Percentiles rank a stretch among this genome's conserved stretches.
Evolutionary conservation across 306 rosid genomes (phyloP).

Genomic region (Fragaria nilgerrensis): DNA sequence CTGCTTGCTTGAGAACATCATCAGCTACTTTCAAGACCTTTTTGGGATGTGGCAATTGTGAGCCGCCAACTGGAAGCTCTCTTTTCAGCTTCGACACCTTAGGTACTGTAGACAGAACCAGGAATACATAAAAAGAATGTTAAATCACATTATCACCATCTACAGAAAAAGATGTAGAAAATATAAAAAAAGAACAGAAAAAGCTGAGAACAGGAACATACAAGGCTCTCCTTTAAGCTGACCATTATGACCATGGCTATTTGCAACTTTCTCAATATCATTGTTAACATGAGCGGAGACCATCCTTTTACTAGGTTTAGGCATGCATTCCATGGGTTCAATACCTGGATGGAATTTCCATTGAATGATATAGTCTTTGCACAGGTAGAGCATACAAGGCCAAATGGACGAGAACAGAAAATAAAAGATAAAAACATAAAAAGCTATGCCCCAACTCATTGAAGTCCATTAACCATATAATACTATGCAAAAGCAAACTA

Average conservation of each 20-base stretch:
- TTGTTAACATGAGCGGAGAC: slow-evolving; percentile 17
- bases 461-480: neutral
- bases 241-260: slow-evolving; percentile 30
- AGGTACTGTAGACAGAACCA: slow-evolving; percentile 42
- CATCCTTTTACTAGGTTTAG: slow-evolving; percentile 34
- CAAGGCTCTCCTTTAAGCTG: slow-evolving; percentile 33
- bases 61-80: slow-evolving; percentile 43
- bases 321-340: slow-evolving; percentile 20
- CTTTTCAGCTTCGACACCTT: slow-evolving; percentile 61
- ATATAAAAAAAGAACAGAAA: neutral
- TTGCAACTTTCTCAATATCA: slow-evolving; percentile 35
- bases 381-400: neutral
- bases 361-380: neutral
- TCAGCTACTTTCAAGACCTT: slow-evolving; percentile 55
- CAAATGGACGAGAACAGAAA: neutral
- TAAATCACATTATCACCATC: slow-evolving; percentile 9
- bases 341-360: slow-evolving; percentile 31
- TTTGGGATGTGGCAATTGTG: slow-evolving; percentile 34
- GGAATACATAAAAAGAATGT: slow-evolving; percentile 12
- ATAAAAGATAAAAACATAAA: neutral
- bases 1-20: slow-evolving; percentile 40
- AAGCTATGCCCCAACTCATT: neutral
- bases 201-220: slow-evolving; percentile 21
- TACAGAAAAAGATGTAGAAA: neutral
- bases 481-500: slow-evolving; percentile 17